These are phyloP conservation scores for Phytophthora brassicae DNA, from an alignment of 352 stramenopile species.

Conservation along the genomic window DNA sequence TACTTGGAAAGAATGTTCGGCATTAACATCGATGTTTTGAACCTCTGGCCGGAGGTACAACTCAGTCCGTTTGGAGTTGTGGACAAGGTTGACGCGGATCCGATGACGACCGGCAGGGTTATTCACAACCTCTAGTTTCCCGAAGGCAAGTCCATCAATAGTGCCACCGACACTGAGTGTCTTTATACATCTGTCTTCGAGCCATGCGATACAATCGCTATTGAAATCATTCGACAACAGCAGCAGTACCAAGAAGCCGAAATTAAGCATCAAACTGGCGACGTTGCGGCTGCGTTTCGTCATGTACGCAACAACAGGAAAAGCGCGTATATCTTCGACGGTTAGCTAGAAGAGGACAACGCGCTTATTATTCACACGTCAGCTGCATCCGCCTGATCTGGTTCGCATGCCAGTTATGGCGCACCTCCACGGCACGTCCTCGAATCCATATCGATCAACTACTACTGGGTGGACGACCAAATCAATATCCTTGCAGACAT, in stretches of 20 bases:
- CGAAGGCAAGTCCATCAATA: not conserved
- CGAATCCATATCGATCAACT: not conserved
- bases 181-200: not conserved
- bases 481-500: not conserved
- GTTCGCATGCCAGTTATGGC: not conserved
- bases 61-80: not conserved
- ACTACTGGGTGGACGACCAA: not conserved
- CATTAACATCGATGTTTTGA: not conserved
- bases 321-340: not conserved
- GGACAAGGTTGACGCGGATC: not conserved
- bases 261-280: not conserved
- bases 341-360: not conserved
- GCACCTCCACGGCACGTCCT: not conserved
- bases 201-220: not conserved
- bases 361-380: not conserved
- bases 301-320: constrained; percentile 10
- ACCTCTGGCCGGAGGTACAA: not conserved
- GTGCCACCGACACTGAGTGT: not conserved
- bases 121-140: not conserved
- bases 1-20: constrained; percentile 13
- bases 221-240: not conserved
- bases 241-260: not conserved
- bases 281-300: constrained; percentile 15
- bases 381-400: not conserved
- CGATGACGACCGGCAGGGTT: not conserved